Evolutionary conservation across 2,329 filamentous ascomycete genomes (phyloP), one percentile per base, ranked within the genome.

Genomic region (Alternaria atra): DNA sequence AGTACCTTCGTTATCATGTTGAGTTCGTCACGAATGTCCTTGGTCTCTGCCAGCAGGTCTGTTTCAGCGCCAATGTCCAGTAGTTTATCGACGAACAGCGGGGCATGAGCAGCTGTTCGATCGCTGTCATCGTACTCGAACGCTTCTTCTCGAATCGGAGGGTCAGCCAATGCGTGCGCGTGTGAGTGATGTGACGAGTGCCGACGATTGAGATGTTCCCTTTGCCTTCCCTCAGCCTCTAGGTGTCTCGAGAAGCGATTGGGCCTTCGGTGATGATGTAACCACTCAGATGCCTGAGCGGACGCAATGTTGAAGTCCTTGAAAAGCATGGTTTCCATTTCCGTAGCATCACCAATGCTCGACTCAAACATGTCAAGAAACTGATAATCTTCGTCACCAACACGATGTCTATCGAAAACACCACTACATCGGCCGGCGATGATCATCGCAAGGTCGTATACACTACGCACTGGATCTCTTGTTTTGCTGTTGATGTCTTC

Each of bases 291-390:
- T 6, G 87, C 87, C 66, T 85, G 81, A 10, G 80, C 81, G 0
- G 86, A 89, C 1, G 87, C 87, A 13, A 76, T 78, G 61, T 89
- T 87, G 77, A 90, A 90, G 76, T 81, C 71, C 83, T 84, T 23
- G 65, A 90, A 90, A 0, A 90, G 81, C n/a, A 83, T 76, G 0
- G 85, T 88, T 70, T 89, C 86, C 32, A 70, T 68, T 29, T 81
- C 79, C 9, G 80, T 81, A 1, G 78, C 78, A 27, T 78, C 71
- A 2, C 88, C 88, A 42, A 90, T 89, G 2, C 84, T 87, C 13
- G 83, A 83, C 65, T 90, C 87, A 61, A 91, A 90, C 85, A 90
- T 90, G 63, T 90, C 88, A 1, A 90, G 72, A 53, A 90, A 90
- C 61, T 89, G 86, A 51, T 86, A 88, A 30, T 87, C 82, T 57